Conservation (phyloP, 2,329 filamentous ascomycete species). For the Ilyonectria robusta region DNA sequence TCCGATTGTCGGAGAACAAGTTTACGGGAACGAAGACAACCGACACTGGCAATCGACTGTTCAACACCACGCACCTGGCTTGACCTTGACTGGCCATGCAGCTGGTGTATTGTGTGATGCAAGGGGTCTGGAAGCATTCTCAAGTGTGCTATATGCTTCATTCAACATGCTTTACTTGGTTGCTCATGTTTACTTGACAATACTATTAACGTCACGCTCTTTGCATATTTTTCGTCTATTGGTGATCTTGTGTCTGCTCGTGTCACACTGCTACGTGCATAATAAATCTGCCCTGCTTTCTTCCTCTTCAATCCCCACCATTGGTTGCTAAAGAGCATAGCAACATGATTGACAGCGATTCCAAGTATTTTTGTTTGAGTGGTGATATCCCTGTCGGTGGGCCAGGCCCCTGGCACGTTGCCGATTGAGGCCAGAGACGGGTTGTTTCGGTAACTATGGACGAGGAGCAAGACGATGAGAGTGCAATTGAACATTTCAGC, state of each 20-base stretch:
- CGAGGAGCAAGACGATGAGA: constrained; percentile 46
- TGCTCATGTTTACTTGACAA: too few relatives aligned
- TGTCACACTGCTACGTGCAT: too few relatives aligned
- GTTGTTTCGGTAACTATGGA: constrained; percentile 50
- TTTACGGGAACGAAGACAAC: constrained; percentile 66
- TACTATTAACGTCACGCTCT: too few relatives aligned
- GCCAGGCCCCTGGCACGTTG: constrained; percentile 47
- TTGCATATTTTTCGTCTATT: too few relatives aligned
- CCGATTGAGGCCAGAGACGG: constrained; percentile 48
- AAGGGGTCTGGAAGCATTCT: too few relatives aligned
- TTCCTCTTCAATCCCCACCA: neutral
- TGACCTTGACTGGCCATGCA: neutral
- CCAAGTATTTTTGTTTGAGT: constrained; percentile 28
- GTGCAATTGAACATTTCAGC: constrained; percentile 43
- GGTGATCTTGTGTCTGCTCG: too few relatives aligned
- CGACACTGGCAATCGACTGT: constrained; percentile 73
- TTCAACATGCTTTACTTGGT: too few relatives aligned
- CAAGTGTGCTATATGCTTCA: too few relatives aligned
- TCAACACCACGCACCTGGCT: constrained; percentile 65
- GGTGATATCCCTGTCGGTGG: constrained; percentile 35
- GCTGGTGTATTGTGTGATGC: too few relatives aligned
- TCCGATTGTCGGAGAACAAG: constrained; percentile 70
- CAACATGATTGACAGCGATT: constrained; percentile 30
- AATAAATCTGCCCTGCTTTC: neutral
- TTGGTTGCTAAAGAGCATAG: constrained; percentile 1